Percentiles rank a stretch among this genome's conserved stretches.
These are phyloP conservation scores for Mycena amicta DNA, from an alignment of 768 basidiomycete species.

Conservation along the genomic window DNA sequence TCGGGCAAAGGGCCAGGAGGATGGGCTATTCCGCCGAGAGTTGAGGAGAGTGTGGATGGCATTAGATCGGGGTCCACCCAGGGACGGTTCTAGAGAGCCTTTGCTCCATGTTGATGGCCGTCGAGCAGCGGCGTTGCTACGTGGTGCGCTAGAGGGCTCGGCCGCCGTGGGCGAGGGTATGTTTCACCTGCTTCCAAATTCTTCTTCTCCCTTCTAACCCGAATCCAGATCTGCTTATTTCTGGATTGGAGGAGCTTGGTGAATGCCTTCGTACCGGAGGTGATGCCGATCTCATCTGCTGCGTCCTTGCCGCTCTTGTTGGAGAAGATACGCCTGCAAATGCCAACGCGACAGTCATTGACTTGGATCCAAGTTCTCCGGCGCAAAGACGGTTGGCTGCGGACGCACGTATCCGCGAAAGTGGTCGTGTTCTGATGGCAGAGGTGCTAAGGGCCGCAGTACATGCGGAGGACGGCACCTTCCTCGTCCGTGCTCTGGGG, in stretches of 20 bases:
- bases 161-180: conserved; percentile 34
- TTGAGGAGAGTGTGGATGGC: conserved; percentile 16
- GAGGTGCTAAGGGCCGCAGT: conserved; percentile 39
- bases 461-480: conserved; percentile 19
- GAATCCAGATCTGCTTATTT: conserved; percentile 46
- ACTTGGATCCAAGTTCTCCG: neutral
- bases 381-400: neutral
- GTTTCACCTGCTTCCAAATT: neutral
- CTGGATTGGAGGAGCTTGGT: conserved; percentile 50
- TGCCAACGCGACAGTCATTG: conserved; percentile 32
- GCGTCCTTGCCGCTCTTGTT: conserved; percentile 48
- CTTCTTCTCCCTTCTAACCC: neutral
- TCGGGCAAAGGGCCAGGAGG: neutral
- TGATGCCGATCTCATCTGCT: conserved; percentile 41
- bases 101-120: conserved; percentile 11
- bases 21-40: conserved; percentile 8
- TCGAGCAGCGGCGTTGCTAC: conserved; percentile 7
- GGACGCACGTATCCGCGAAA: conserved; percentile 10
- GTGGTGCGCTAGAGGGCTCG: conserved; percentile 32
- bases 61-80: neutral
- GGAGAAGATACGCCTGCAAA: too few relatives aligned
- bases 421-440: conserved; percentile 31
- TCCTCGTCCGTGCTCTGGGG: conserved; percentile 48
- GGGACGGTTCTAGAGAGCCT: neutral
- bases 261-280: conserved; percentile 29